These are phyloP conservation scores for Cafeteria roenbergensis DNA, from an alignment of 108 stramenopile species.

Conservation along the genomic window DNA sequence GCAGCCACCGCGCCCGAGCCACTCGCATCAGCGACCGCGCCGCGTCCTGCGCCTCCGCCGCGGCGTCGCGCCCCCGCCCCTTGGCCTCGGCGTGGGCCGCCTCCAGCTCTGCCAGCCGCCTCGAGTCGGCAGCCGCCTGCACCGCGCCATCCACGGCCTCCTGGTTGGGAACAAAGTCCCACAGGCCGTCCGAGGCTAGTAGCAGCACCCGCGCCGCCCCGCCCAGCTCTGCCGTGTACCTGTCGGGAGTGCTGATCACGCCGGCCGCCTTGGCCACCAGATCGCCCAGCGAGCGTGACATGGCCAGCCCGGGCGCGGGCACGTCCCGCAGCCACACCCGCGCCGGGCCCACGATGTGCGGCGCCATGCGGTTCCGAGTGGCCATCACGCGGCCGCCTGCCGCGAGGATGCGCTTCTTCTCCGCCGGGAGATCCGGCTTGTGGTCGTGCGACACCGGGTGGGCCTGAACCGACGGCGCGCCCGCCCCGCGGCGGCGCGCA, in stretches of 20 bases:
- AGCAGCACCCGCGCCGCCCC: not conserved
- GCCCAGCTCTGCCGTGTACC: not conserved
- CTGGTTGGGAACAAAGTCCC: not conserved
- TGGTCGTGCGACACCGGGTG: not conserved
- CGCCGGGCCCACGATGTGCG: slow-evolving; percentile 5
- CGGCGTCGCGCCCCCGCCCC: not conserved
- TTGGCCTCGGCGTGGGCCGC: not conserved
- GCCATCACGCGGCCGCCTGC: slow-evolving; percentile 8
- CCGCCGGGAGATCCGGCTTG: slow-evolving; percentile 1
- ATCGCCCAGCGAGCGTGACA: not conserved
- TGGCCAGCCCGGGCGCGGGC: slow-evolving; percentile 3
- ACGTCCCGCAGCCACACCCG: slow-evolving; percentile 7
- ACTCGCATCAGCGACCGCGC: not conserved
- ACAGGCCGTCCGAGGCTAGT: not conserved
- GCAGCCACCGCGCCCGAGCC: not conserved
- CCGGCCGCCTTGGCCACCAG: slow-evolving; percentile 10
- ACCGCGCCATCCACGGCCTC: not conserved
- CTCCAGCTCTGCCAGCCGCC: not conserved
- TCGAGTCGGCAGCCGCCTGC: not conserved
- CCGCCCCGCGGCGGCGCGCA: not conserved
- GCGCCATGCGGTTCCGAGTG: not conserved
- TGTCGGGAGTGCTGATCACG: not conserved
- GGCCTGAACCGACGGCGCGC: not conserved
- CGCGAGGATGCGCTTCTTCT: not conserved
- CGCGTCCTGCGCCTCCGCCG: not conserved